Percentiles rank a stretch among this genome's conserved stretches.
phyloP scores from a whole-genome alignment of 1,139 yeast species.

The Saccharomycopsis hybrid region DNA sequence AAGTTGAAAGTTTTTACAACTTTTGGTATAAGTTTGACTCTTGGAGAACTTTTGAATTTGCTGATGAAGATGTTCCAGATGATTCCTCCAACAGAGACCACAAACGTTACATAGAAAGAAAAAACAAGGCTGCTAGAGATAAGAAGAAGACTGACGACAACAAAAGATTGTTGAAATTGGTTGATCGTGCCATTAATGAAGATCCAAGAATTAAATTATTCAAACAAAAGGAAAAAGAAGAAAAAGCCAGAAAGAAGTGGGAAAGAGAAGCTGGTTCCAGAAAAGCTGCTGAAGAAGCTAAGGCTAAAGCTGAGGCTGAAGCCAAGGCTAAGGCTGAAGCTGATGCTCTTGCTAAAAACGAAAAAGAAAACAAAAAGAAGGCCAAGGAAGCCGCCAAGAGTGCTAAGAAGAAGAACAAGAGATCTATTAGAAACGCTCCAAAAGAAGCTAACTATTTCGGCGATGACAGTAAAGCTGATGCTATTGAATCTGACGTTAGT shows the following conservation, averaged over 20 bases:
- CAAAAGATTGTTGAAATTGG: constrained; percentile 79
- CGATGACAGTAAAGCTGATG: constrained; percentile 57
- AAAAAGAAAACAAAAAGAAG: constrained; percentile 72
- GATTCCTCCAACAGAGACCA: constrained; percentile 99
- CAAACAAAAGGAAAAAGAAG: constrained; percentile 93
- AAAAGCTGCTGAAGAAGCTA: constrained; percentile 88
- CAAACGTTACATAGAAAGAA: constrained; percentile 97
- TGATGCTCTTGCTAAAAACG: constrained; percentile 52
- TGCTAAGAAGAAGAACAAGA: constrained; percentile 97
- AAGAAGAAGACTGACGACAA: constrained; percentile 97
- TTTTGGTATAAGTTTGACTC: constrained; percentile 97
- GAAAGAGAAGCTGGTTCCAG: constrained; percentile 97
- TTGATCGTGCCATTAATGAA: constrained; percentile 79
- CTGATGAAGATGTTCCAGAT: constrained; percentile 99
- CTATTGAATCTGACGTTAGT: constrained; percentile 75
- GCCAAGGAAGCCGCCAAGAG: constrained; percentile 95
- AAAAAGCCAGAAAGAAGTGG: constrained; percentile 94
- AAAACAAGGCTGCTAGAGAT: constrained; percentile 93
- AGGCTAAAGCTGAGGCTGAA: constrained; percentile 77
- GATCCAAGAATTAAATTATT: constrained; percentile 94
- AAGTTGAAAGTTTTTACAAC: constrained; percentile 82
- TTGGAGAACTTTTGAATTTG: constrained; percentile 97
- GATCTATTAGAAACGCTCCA: constrained; percentile 75
- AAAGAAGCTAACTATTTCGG: constrained; percentile 87
- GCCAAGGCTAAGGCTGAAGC: constrained; percentile 74